Conservation (phyloP, 2,329 filamentous ascomycete genomes). For the Balansia obtecta region DNA sequence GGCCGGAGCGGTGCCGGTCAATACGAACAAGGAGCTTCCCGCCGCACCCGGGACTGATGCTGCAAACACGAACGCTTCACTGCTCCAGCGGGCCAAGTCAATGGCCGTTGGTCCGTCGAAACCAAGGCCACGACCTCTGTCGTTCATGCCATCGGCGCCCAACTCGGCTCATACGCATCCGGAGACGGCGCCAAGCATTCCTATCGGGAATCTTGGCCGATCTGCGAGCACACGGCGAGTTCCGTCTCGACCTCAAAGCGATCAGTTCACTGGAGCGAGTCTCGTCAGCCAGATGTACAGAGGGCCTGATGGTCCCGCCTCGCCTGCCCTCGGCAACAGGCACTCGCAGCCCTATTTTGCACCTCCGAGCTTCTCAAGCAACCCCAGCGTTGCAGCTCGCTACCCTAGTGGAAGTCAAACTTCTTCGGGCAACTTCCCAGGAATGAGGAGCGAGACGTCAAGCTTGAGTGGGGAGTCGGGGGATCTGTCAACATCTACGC, state of each 20-base stretch:
- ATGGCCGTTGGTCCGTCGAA: constrained; percentile 38
- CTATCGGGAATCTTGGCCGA: constrained; percentile 46
- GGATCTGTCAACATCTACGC: constrained; percentile 30
- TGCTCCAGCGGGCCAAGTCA: constrained; percentile 50
- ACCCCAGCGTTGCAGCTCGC: constrained; percentile 37
- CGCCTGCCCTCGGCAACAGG: constrained; percentile 44
- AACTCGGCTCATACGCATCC: constrained; percentile 47
- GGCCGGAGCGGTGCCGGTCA: constrained; percentile 18
- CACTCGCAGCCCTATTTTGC: constrained; percentile 54
- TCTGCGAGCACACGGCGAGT: constrained; percentile 40
- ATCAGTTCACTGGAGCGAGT: constrained; percentile 50
- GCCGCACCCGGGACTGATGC: constrained; percentile 40
- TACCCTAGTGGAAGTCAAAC: constrained; percentile 37
- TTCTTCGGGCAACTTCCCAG: constrained; percentile 54
- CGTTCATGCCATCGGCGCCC: constrained; percentile 34
- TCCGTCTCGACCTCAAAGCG: constrained; percentile 42
- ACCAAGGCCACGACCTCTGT: constrained; percentile 42
- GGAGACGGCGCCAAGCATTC: constrained; percentile 64
- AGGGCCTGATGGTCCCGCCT: constrained; percentile 52
- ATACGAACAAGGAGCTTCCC: constrained; percentile 75
- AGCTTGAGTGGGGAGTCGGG: constrained; percentile 58
- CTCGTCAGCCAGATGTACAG: constrained; percentile 88
- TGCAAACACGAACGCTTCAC: constrained; percentile 27
- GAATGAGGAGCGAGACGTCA: constrained; percentile 53
- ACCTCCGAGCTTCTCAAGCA: constrained; percentile 34